phyloP scores from a whole-genome alignment of 495 filamentous ascomycete species.

The Lasiosphaeria hispida region DNA sequence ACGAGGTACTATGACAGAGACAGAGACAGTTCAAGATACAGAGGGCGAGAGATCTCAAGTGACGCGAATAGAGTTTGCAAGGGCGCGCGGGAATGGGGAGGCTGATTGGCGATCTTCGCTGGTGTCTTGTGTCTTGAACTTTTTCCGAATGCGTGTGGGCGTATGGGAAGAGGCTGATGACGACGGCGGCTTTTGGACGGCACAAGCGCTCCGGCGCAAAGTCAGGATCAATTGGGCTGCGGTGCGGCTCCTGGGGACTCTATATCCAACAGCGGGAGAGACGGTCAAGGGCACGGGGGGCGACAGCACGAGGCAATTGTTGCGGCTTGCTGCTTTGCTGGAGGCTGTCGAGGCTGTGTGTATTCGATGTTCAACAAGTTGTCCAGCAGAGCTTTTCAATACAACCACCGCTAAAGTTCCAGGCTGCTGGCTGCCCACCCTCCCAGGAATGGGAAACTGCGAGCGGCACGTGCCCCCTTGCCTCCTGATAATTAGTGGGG shows the following conservation, averaged over 20 bases:
- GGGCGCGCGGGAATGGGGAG: slow-evolving; percentile 5
- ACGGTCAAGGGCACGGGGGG: no score
- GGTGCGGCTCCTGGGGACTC: background rate
- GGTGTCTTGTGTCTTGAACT: background rate
- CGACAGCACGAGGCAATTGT: no score
- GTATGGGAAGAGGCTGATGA: background rate
- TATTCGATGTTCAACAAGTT: no score
- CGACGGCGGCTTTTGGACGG: slow-evolving; percentile 5
- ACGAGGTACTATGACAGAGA: background rate
- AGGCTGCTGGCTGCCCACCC: background rate
- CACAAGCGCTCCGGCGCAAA: background rate
- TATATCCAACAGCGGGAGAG: background rate
- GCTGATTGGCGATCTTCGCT: slow-evolving; percentile 11
- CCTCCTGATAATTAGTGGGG: slow-evolving; percentile 3
- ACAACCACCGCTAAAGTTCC: background rate
- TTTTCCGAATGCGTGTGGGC: background rate
- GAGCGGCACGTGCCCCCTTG: slow-evolving; percentile 14
- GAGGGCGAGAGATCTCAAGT: slow-evolving; percentile 1
- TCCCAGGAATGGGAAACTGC: slow-evolving; percentile 1
- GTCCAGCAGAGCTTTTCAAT: background rate
- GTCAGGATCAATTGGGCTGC: background rate
- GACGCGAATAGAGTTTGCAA: slow-evolving; percentile 15
- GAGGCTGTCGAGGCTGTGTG: no score
- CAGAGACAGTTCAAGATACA: background rate
- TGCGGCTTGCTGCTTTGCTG: no score